Evolutionary conservation across 768 basidiomycete genomes (phyloP), one percentile per base, ranked within the genome.

Genomic region (Boletus reticulatus): DNA sequence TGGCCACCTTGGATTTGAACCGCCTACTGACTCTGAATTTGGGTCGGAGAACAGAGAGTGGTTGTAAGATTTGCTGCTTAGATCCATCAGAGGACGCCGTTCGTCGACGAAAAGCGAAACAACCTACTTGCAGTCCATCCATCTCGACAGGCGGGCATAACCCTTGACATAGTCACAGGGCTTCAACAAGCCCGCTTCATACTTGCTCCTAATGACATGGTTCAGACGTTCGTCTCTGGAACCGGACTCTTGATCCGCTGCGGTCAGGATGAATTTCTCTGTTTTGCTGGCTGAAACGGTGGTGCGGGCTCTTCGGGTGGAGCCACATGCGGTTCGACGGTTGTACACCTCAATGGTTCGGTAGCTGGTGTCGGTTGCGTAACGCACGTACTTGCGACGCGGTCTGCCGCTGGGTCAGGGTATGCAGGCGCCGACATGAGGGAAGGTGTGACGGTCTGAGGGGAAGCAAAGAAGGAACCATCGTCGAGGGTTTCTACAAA

Each of bases 141-240:
- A 98, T 53, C 90, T 81, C 52, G 87, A 90, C 59, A 98, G 73
- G 56, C 95, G 78, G 14, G 92, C 89, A 64, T 98, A 98, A 0
- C 96, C 96, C 66, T 94, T 94, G 48, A 94, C 93, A 62, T 98
- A 97, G 72, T 98, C 95, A 65, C 96, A 97, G 4, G 96, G 96
- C 66, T 92, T 94, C 60, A 98, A 74, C 42, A 98, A 71, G 0
- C 95, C 96, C 3, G 96, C 96, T 67, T 98, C 95, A 72, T 97
- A 98, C 73, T 98, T 98, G 65, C 91, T 93, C 61, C 89, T 83
- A 62, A 98, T 98, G 60, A 98, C 96, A 55, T 89, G 81, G 61
- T 88, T 91, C 48, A 98, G 73, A 1, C 95, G 84, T 62, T 96
- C 92, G 62, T 95, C 90, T 42, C 96, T 79, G 22, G 93, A 89